Evolutionary conservation across 2,329 filamentous ascomycete species (phyloP).

Genomic region (Dichotomopilus funicola): DNA sequence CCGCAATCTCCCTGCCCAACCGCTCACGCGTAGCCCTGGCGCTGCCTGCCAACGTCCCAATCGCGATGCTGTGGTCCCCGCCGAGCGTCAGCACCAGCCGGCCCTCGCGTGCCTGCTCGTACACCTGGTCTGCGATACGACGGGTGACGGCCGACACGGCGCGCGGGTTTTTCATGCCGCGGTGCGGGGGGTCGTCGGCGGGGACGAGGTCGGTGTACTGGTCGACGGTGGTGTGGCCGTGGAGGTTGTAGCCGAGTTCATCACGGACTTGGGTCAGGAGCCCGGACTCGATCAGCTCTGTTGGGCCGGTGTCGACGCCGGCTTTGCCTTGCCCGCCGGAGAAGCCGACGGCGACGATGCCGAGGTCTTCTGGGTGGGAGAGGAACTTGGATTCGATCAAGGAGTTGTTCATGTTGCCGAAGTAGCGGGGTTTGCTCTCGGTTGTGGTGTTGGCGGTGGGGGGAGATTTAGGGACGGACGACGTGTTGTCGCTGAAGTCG

Average conservation of each 20-base stretch:
- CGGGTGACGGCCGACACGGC: slow-evolving; percentile 80
- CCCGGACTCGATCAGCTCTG: slow-evolving; percentile 80
- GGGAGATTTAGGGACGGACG: slow-evolving; percentile 3
- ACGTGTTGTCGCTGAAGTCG: slow-evolving; percentile 5
- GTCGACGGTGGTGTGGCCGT: slow-evolving; percentile 78
- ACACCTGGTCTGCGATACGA: slow-evolving; percentile 75
- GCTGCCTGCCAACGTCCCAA: slow-evolving; percentile 83
- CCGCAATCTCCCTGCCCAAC: slow-evolving; percentile 73
- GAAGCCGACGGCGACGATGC: slow-evolving; percentile 91
- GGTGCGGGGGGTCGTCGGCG: slow-evolving; percentile 66
- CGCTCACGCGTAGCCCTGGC: slow-evolving; percentile 82
- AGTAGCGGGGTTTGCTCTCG: slow-evolving; percentile 16
- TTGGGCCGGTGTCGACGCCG: slow-evolving; percentile 85
- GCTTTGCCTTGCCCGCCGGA: slow-evolving; percentile 92
- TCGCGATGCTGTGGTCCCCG: slow-evolving; percentile 93
- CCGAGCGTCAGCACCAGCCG: slow-evolving; percentile 88
- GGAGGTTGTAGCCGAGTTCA: slow-evolving; percentile 82
- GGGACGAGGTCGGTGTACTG: slow-evolving; percentile 72
- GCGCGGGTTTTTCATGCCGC: slow-evolving; percentile 89
- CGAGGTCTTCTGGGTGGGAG: slow-evolving; percentile 69
- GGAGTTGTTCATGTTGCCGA: slow-evolving; percentile 44
- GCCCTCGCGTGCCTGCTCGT: slow-evolving; percentile 74
- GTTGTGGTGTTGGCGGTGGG: slow-evolving; percentile 7
- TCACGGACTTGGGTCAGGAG: slow-evolving; percentile 75
- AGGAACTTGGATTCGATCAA: slow-evolving; percentile 68